Evolutionary conservation across 1,284 basidiomycete genomes (phyloP).

Genomic region (Cutaneotrichosporon sp.): DNA sequence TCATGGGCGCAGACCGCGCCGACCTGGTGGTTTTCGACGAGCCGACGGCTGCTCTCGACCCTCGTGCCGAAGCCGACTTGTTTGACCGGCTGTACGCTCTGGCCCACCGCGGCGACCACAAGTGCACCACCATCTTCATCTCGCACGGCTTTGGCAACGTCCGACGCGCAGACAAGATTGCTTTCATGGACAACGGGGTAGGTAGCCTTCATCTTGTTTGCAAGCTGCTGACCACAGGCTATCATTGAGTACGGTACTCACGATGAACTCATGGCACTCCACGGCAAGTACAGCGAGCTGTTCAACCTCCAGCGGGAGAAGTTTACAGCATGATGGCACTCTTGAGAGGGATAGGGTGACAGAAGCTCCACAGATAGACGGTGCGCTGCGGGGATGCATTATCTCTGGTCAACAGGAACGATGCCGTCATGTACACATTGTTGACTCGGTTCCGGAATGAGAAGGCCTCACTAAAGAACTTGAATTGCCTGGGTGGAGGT

Average conservation of each 20-base stretch:
- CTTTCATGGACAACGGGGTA: conserved; percentile 45
- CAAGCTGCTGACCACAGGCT: background rate
- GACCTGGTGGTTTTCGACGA: conserved; percentile 74
- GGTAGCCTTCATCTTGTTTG: background rate
- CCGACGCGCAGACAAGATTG: conserved; percentile 51
- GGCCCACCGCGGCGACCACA: background rate
- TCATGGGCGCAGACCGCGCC: conserved; percentile 73
- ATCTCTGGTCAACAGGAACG: too few relatives aligned
- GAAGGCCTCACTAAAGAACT: too few relatives aligned
- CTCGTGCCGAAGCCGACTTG: conserved; percentile 69
- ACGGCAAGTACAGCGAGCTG: conserved; percentile 33
- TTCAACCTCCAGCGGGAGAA: conserved; percentile 25
- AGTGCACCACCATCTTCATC: conserved; percentile 66
- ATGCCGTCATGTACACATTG: too few relatives aligned
- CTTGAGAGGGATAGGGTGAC: too few relatives aligned
- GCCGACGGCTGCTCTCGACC: conserved; percentile 60
- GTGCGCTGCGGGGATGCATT: too few relatives aligned
- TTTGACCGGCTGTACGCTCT: conserved; percentile 50
- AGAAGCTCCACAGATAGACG: too few relatives aligned
- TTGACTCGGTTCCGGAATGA: too few relatives aligned
- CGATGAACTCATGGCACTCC: conserved; percentile 58
- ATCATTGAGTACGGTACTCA: conserved; percentile 77
- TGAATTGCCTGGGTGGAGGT: too few relatives aligned
- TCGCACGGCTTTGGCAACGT: conserved; percentile 61
- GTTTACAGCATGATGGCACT: background rate